Evolutionary conservation across 768 basidiomycete species (phyloP).

Genomic region (Pisolithus albus): DNA sequence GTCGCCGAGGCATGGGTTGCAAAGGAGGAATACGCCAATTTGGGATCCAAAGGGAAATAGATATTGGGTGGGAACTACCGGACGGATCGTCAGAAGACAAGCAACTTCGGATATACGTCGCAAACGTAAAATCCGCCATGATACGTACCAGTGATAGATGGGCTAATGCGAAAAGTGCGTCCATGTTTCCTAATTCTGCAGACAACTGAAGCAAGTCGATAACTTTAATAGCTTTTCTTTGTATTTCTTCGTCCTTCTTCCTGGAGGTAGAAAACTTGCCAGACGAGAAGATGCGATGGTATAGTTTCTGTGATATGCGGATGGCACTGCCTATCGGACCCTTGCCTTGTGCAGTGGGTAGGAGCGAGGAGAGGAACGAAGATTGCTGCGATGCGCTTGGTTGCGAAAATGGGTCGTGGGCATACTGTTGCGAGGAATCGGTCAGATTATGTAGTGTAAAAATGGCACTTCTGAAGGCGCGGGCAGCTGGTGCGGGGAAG

Average conservation of each 20-base stretch:
- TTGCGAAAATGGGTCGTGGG: slow-evolving; percentile 40
- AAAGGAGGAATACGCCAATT: slow-evolving; percentile 58
- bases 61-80: slow-evolving; percentile 66
- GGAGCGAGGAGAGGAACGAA: slow-evolving; percentile 56
- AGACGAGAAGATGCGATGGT: slow-evolving; percentile 41
- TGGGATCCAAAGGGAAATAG: slow-evolving; percentile 56
- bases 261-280: slow-evolving; percentile 38
- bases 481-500: slow-evolving; percentile 40
- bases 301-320: slow-evolving; percentile 61
- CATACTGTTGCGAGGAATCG: slow-evolving; percentile 49
- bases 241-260: slow-evolving; percentile 60
- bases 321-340: slow-evolving; percentile 67
- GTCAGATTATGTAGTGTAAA: slow-evolving; percentile 59
- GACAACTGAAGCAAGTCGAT: slow-evolving; percentile 77
- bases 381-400: slow-evolving; percentile 33
- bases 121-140: neutral
- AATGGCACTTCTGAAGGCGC: slow-evolving; percentile 73
- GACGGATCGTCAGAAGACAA: neutral
- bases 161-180: slow-evolving; percentile 65
- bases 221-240: slow-evolving; percentile 71
- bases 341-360: slow-evolving; percentile 70
- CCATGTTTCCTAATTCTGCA: slow-evolving; percentile 66
- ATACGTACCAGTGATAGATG: slow-evolving; percentile 57
- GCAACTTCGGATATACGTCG: neutral
- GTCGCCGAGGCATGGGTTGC: slow-evolving; percentile 55